Evolutionary conservation across 768 basidiomycete species (phyloP).

Genomic region (Russula dissimulans): DNA sequence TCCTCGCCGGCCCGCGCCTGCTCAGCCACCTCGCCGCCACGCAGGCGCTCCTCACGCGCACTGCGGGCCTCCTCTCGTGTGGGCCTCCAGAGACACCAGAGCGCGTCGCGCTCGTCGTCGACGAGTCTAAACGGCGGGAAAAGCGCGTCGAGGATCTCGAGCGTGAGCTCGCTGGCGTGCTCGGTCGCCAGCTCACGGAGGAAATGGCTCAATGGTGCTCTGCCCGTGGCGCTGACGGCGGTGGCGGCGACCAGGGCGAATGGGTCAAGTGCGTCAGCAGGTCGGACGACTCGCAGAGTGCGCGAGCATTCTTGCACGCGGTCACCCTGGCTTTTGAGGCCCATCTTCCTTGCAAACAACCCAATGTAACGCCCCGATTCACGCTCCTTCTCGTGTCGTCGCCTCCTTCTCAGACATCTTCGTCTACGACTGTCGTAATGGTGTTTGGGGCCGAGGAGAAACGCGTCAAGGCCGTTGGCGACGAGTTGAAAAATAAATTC

Average conservation of each 20-base stretch:
- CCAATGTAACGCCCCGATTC: conserved; percentile 26
- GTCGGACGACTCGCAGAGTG: conserved; percentile 49
- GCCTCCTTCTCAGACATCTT: conserved; percentile 42
- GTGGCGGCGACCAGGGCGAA: conserved; percentile 14
- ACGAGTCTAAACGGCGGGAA: conserved; percentile 55
- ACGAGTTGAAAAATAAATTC: conserved; percentile 46
- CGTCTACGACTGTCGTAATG: conserved; percentile 46
- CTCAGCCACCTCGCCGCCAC: conserved; percentile 50
- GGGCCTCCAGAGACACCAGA: conserved; percentile 58
- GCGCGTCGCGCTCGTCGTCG: conserved; percentile 56
- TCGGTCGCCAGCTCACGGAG: conserved; percentile 35
- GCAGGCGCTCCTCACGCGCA: conserved; percentile 44
- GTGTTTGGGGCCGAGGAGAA: conserved; percentile 53
- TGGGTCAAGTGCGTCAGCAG: conserved; percentile 48
- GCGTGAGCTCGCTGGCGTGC: conserved; percentile 44
- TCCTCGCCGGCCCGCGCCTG: conserved; percentile 74
- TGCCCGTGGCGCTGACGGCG: conserved; percentile 5
- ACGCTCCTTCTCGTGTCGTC: conserved; percentile 54
- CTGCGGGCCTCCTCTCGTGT: conserved; percentile 58
- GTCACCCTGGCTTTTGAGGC: conserved; percentile 42
- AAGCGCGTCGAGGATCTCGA: conserved; percentile 66
- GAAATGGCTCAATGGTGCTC: conserved; percentile 27
- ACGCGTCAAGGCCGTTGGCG: conserved; percentile 49
- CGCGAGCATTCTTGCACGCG: conserved; percentile 51
- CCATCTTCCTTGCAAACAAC: conserved; percentile 10